Evolutionary conservation across 1,284 basidiomycete genomes (phyloP).

Genomic region (Inonotus obliquus): DNA sequence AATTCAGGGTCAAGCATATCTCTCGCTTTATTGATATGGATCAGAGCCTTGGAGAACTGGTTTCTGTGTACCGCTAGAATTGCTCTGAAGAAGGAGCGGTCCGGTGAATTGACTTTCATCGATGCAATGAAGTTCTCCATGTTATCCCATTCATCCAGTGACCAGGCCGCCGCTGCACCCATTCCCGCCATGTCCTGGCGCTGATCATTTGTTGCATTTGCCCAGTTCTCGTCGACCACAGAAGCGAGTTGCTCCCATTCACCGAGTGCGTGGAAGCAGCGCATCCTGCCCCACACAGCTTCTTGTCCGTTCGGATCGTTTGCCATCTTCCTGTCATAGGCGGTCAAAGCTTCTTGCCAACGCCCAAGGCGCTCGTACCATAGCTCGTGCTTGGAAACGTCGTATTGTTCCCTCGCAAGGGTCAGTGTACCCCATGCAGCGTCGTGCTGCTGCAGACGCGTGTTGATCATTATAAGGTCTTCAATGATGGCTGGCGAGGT

Average conservation of each 20-base stretch:
- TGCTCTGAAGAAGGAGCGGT: conserved; percentile 94
- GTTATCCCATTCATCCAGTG: conserved; percentile 92
- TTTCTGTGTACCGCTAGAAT: conserved; percentile 96
- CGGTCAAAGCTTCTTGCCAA: conserved; percentile 92
- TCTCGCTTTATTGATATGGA: conserved; percentile 92
- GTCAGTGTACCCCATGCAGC: conserved; percentile 93
- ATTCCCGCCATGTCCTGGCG: conserved; percentile 92
- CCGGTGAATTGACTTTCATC: conserved; percentile 92
- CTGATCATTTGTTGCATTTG: conserved; percentile 78
- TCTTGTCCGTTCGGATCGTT: conserved; percentile 69
- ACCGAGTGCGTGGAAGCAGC: conserved; percentile 94
- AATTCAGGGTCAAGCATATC: conserved; percentile 92
- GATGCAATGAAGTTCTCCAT: conserved; percentile 98
- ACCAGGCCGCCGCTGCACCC: conserved; percentile 97
- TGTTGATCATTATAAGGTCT: conserved; percentile 95
- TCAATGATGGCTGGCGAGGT: conserved; percentile 85
- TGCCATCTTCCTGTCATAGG: conserved; percentile 80
- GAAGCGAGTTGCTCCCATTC: conserved; percentile 94
- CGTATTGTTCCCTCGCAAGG: conserved; percentile 81
- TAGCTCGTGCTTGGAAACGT: conserved; percentile 86
- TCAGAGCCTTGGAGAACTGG: conserved; percentile 87
- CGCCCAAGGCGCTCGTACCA: conserved; percentile 98
- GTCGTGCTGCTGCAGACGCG: conserved; percentile 94
- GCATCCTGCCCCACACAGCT: conserved; percentile 85
- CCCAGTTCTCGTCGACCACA: conserved; percentile 90